A percentile compares a stretch with the other conserved stretches of the same genome.
phyloP scores from a whole-genome alignment of 2,329 filamentous ascomycete genomes.

The Cyphellophora attinorum region DNA sequence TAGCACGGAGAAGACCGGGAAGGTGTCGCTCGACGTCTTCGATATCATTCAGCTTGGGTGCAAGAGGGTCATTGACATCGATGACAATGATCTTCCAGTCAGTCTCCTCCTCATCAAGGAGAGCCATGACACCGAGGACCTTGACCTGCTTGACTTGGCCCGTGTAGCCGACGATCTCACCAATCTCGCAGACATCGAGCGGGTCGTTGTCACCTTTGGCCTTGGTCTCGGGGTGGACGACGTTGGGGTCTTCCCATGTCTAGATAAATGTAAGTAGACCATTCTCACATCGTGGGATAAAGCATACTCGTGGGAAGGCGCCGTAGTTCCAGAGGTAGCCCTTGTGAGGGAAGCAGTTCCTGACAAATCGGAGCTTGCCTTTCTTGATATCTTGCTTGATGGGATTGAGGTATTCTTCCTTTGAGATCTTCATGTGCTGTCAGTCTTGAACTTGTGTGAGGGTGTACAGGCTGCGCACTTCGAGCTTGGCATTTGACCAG shows the following conservation, averaged over 20 bases:
- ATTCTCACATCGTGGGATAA: background rate
- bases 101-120: constrained; percentile 98
- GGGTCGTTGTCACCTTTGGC: constrained; percentile 99
- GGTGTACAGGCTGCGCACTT: constrained; percentile 54
- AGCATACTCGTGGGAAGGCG: constrained; percentile 86
- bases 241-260: constrained; percentile 99
- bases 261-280: constrained; percentile 30
- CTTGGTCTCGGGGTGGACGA: constrained; percentile 96
- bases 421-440: constrained; percentile 65
- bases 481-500: constrained; percentile 99
- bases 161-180: constrained; percentile 89
- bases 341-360: constrained; percentile 99
- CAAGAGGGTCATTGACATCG: constrained; percentile 87
- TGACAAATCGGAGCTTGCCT: constrained; percentile 97
- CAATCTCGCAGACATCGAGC: constrained; percentile 98
- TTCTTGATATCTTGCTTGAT: constrained; percentile 99
- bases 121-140: constrained; percentile 97
- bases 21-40: constrained; percentile 99
- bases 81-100: constrained; percentile 99
- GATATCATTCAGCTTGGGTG: constrained; percentile 92
- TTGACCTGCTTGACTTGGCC: constrained; percentile 99
- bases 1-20: constrained; percentile 89
- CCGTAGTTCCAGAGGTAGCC: constrained; percentile 99
- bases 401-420: constrained; percentile 95
- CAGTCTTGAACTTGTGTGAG: constrained; percentile 4